Base-by-base conservation (phyloP, 495 filamentous ascomycete genomes). In the Penicillium manginii region DNA sequence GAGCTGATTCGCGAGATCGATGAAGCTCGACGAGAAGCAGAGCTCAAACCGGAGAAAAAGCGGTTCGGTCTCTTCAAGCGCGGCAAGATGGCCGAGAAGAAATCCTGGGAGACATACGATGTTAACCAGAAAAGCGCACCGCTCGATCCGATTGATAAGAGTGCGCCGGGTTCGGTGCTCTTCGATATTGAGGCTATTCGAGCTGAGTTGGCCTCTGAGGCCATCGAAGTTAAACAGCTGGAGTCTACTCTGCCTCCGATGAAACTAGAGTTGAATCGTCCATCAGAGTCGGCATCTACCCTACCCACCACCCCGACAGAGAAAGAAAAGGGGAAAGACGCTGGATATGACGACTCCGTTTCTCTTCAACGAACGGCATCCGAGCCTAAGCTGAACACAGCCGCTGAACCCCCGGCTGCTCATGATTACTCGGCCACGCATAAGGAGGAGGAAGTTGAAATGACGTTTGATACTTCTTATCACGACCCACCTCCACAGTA, bases 1-100 rank as follows among this genome's bases (percentile, higher is more conserved):
- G 93, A 99, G 71, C 81, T 99, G 48, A 96, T 99, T 67, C 91
- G 87, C 60, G 94, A 99, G 73, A 93, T 99, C 35, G 94, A 99
- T 62, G 92, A 96, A 67, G 96, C 93, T 11, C 83, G 94, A 18
- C 93, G 89, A 62, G 88, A 92, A 63, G 81, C 94, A 8, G 91
- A 96, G 67, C 83, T 83, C 61, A 83, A 87, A 58, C 81, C 82
- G 26, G 81, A 86, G 61, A 89, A 91, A 74, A 87, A 84, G 54
- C 78, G 80, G 17, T 97, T 96, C 63, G 85, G 85, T 11, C 86
- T 96, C 54, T 96, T 93, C 74, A 87, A 87, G 59, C 82, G 85
- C 29, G 90, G 86, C 52, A 93, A 92, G 64, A 71, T 83, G 52
- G 82, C 81, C 7, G 81, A 90, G 68, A 93, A 93, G 78, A 92